phyloP scores from a whole-genome alignment of 1,284 basidiomycete species.

The Xerocomus alliaceus region DNA sequence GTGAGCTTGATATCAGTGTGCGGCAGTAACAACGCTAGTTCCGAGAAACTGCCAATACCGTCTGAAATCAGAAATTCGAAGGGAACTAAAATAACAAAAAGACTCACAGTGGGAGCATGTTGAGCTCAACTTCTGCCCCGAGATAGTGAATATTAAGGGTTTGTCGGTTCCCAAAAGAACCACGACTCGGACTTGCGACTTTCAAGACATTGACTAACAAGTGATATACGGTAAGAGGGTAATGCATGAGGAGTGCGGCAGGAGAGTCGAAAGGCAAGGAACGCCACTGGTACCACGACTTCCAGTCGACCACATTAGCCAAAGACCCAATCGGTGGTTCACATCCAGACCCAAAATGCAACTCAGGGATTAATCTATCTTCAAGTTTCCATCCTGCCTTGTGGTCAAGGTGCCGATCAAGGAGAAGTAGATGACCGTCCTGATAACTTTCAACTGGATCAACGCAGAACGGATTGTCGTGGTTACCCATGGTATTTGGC shows the following conservation, averaged over 20 bases:
- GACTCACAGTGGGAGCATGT: conserved; percentile 51
- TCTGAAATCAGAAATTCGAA: conserved; percentile 1
- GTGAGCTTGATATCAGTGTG: conserved; percentile 49
- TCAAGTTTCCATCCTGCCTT: conserved; percentile 48
- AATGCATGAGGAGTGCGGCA: conserved; percentile 49
- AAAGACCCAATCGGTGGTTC: conserved; percentile 33
- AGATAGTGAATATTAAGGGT: conserved; percentile 45
- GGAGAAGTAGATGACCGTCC: conserved; percentile 44
- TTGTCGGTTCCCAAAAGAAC: conserved; percentile 30
- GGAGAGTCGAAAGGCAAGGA: conserved; percentile 48
- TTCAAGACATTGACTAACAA: conserved; percentile 44
- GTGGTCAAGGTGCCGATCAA: conserved; percentile 39
- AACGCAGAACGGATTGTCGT: conserved; percentile 6
- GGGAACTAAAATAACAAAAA: not conserved
- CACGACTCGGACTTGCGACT: conserved; percentile 38
- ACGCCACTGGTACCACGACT: conserved; percentile 50
- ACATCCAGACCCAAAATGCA: conserved; percentile 36
- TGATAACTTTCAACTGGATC: conserved; percentile 29
- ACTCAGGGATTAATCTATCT: conserved; percentile 42
- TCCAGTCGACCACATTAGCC: conserved; percentile 45
- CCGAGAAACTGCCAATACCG: conserved; percentile 44
- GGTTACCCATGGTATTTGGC: conserved; percentile 14
- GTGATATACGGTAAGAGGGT: conserved; percentile 48
- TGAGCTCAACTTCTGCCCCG: conserved; percentile 51
- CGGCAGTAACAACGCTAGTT: conserved; percentile 50